These are phyloP conservation scores for Gelatoporia subvermispora DNA, from an alignment of 768 basidiomycete species.

Conservation along the genomic window DNA sequence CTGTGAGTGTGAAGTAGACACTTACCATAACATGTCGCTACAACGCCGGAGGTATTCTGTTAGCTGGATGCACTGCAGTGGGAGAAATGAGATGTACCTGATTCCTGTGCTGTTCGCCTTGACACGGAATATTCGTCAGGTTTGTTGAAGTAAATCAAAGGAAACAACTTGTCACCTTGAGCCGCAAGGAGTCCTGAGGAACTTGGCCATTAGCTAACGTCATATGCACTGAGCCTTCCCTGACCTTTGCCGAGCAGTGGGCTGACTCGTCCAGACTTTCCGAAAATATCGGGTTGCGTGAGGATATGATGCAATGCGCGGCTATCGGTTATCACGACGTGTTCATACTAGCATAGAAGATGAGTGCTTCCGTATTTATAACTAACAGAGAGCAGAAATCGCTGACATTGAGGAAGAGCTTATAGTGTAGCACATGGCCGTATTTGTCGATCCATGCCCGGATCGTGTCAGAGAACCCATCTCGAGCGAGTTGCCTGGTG, in stretches of 20 bases:
- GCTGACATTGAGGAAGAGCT: slow-evolving; percentile 6
- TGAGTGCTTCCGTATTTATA: neutral
- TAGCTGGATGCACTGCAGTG: neutral
- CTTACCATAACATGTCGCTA: slow-evolving; percentile 1
- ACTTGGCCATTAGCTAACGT: no score
- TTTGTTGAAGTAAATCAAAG: no score
- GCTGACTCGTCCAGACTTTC: slow-evolving; percentile 38
- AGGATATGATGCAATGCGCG: slow-evolving; percentile 65
- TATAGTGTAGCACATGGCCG: slow-evolving; percentile 8
- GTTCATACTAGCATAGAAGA: no score
- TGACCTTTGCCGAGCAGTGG: no score
- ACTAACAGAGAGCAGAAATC: neutral
- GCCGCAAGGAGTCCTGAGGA: neutral
- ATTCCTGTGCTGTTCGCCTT: neutral
- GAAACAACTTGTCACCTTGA: neutral
- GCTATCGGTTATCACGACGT: slow-evolving; percentile 35
- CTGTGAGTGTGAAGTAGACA: neutral
- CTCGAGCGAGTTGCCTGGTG: slow-evolving; percentile 37
- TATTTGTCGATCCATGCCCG: slow-evolving; percentile 11
- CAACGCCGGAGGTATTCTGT: neutral
- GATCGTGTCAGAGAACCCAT: slow-evolving; percentile 27
- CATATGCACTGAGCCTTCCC: no score
- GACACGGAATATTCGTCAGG: neutral
- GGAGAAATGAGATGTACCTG: slow-evolving; percentile 1
- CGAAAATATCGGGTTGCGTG: slow-evolving; percentile 50